Evolutionary conservation across 495 filamentous ascomycete genomes (phyloP), one percentile per base, ranked within the genome.

Genomic region (Tuber brumale): DNA sequence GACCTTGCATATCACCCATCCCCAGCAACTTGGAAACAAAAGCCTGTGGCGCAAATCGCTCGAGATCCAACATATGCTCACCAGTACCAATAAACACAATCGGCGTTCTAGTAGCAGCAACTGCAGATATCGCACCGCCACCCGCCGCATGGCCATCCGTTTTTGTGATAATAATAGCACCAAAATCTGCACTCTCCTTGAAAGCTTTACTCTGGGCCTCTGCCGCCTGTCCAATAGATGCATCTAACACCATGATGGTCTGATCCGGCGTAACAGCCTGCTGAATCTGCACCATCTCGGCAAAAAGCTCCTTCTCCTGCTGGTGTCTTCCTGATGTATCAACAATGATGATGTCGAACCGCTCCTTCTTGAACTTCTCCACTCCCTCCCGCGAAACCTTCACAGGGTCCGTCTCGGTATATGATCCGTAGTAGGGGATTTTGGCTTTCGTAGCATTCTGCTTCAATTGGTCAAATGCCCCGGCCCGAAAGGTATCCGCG

Each of bases 391-490:
- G 88, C 1, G 96, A 94, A 31, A 99, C 96, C 41, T 93, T 89
- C 7, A 94, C 95, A 2, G 95, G 95, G 83, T 99, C 96, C 14
- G 94, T 97, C 83, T 98, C 94, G 0, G 95, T 98, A 71, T 98
- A 85, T 76, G 92, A 94, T 80, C 95, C 95, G 83, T 95, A 98
- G 87, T 99, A 99, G 12, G 95, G 96, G 48, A 99, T 98, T 87
- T 97, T 97, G 18, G 96, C 95, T 85, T 97, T 98, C 70, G 93
- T 97, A 1, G 95, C 95, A 83, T 98, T 99, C 84, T 99, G 95
- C 84, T 98, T 99, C 79, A 99, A 86, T 86, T 99, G 95, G 83
- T 99, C 95, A 81, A 98, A 99, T 66, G 95, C 95, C 85, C 95
- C 95, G 43, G 95, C 95, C 82, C 95, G 93, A 86, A 99, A 99